Conservation (phyloP, 345 rosid species). For the Rhizophora mangle region DNA sequence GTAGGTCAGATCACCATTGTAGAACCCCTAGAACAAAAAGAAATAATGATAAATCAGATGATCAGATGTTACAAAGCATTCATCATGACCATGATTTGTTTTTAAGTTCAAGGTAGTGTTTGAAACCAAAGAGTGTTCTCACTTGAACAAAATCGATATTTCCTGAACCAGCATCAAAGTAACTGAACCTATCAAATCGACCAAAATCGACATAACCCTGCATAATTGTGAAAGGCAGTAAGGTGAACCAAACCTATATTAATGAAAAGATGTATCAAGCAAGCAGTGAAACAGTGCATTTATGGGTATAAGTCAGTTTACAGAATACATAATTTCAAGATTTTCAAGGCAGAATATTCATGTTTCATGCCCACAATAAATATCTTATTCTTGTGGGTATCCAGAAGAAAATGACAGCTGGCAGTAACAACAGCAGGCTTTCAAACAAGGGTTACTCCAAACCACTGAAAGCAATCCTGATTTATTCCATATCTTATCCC, state of each 20-base stretch:
- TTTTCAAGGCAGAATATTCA: not conserved
- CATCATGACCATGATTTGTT: not conserved
- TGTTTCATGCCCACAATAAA: not conserved
- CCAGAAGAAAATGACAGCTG: too few species aligned
- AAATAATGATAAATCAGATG: conserved; percentile 6
- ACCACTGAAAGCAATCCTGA: too few species aligned
- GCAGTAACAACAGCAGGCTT: too few species aligned
- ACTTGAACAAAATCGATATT: conserved; percentile 69
- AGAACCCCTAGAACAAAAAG: conserved; percentile 53
- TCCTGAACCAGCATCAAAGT: conserved; percentile 63
- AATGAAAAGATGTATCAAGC: not conserved
- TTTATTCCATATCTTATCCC: too few species aligned
- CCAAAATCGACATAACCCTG: conserved; percentile 95
- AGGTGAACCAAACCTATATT: not conserved
- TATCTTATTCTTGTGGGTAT: too few species aligned
- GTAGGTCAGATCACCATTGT: conserved; percentile 66
- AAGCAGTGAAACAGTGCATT: not conserved
- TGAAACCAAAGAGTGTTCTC: conserved; percentile 15
- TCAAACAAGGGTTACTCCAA: too few species aligned
- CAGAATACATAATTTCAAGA: not conserved
- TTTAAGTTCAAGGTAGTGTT: conserved; percentile 5
- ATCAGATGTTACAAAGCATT: not conserved
- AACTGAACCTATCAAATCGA: conserved; percentile 55
- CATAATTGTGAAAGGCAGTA: conserved; percentile 17
- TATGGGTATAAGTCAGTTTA: not conserved